Conservation (phyloP, 805 yeast species). For the Babjeviella inositovora region DNA sequence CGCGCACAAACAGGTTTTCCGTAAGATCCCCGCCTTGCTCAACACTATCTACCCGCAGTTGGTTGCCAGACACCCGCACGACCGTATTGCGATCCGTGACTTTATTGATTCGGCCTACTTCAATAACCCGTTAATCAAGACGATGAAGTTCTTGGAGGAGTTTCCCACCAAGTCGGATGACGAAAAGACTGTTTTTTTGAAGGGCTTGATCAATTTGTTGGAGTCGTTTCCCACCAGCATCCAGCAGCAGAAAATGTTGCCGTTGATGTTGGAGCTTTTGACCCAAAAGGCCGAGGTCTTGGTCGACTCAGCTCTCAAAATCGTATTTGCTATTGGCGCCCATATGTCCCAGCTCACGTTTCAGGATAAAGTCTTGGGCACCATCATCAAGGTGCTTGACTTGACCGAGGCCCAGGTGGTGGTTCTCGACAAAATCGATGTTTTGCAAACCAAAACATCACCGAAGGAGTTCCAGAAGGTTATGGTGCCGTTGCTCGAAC, state of each 20-base stretch:
- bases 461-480: slow-evolving; percentile 32
- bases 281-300: slow-evolving; percentile 19
- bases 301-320: slow-evolving; percentile 29
- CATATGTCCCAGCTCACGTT: slow-evolving; percentile 65
- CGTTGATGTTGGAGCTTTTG: slow-evolving; percentile 41
- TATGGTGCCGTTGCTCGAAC: slow-evolving; percentile 24
- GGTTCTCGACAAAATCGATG: slow-evolving; percentile 27
- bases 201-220: slow-evolving; percentile 38
- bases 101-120: slow-evolving; percentile 63
- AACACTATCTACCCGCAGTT: slow-evolving; percentile 30
- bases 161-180: slow-evolving; percentile 54
- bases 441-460: slow-evolving; percentile 30
- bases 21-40: slow-evolving; percentile 44
- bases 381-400: slow-evolving; percentile 12
- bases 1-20: slow-evolving; percentile 21
- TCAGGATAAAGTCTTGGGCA: slow-evolving; percentile 48
- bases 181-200: slow-evolving; percentile 56
- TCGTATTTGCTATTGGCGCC: slow-evolving; percentile 47
- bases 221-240: slow-evolving; percentile 41
- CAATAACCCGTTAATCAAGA: slow-evolving; percentile 69
- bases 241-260: slow-evolving; percentile 57
- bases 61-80: slow-evolving; percentile 37
- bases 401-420: slow-evolving; percentile 21
- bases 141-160: slow-evolving; percentile 71
- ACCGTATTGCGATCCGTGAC: slow-evolving; percentile 44